phyloP scores from a whole-genome alignment of 148 eudicot genomes.

The Heliosperma pusillum region DNA sequence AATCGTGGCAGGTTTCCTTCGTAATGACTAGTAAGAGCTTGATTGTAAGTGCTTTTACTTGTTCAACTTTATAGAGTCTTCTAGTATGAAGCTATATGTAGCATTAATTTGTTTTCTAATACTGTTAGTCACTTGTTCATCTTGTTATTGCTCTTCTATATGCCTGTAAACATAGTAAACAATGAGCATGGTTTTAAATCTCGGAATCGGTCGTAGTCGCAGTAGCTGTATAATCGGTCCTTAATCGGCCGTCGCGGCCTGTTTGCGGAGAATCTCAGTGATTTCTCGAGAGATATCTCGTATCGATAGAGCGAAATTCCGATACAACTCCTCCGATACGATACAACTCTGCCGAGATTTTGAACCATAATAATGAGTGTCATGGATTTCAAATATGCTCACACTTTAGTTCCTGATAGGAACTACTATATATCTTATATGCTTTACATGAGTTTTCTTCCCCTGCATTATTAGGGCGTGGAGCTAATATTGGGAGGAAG shows the following conservation, averaged over 20 bases:
- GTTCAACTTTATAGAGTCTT: neutral
- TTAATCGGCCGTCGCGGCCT: no score
- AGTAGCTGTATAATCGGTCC: no score
- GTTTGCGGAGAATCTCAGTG: no score
- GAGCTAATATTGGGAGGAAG: slow-evolving; percentile 26
- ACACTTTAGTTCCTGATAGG: neutral
- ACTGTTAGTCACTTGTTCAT: neutral
- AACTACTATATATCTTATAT: neutral
- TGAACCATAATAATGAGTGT: neutral
- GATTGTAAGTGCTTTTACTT: neutral
- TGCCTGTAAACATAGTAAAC: neutral
- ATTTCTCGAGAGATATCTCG: no score
- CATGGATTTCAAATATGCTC: neutral
- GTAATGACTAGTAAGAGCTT: neutral
- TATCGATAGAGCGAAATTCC: no score
- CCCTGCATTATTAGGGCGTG: slow-evolving; percentile 31
- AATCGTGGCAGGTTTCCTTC: neutral
- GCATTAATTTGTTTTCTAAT: neutral
- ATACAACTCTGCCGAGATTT: no score
- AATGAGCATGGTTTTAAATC: no score
- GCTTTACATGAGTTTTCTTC: slow-evolving; percentile 7
- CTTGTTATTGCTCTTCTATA: neutral
- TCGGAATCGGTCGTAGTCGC: no score
- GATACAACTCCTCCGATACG: no score
- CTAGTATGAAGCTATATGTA: neutral